phyloP scores from a whole-genome alignment of 2,329 filamentous ascomycete genomes.

The Akanthomyces muscarius region DNA sequence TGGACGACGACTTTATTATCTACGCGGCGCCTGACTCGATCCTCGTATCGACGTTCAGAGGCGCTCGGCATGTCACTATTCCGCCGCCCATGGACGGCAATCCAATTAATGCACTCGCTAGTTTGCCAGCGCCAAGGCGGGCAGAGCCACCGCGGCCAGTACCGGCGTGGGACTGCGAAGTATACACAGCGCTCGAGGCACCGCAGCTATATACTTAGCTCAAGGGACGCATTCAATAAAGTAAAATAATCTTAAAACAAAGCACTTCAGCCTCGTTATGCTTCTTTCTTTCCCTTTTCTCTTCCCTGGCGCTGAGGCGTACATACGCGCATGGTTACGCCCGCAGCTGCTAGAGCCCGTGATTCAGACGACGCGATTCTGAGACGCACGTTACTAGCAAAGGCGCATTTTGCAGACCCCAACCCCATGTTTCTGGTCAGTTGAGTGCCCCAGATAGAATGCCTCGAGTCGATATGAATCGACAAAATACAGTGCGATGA shows the following conservation, averaged over 20 bases:
- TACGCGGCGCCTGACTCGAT: constrained; percentile 11
- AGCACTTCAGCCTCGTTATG: not conserved
- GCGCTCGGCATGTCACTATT: not conserved
- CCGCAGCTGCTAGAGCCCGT: too few species aligned
- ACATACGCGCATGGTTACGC: too few species aligned
- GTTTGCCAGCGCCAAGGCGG: not conserved
- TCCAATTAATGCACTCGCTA: not conserved
- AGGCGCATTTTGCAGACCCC: not conserved
- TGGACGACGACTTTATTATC: constrained; percentile 15
- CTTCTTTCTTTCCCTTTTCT: not conserved
- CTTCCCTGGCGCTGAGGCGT: not conserved
- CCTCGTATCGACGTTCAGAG: constrained; percentile 6
- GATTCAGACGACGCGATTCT: not conserved
- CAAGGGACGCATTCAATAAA: not conserved
- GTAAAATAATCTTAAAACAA: not conserved
- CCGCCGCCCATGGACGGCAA: not conserved
- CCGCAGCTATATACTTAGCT: not conserved
- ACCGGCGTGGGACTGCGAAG: constrained; percentile 11
- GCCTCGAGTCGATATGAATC: not conserved
- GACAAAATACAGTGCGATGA: not conserved
- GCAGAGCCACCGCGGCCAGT: not conserved
- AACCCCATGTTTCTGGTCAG: not conserved
- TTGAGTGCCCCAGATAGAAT: not conserved
- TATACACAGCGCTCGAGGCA: constrained; percentile 9
- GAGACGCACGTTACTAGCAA: not conserved